These are phyloP conservation scores for Juglanconis sp. DNA, from an alignment of 2,329 filamentous ascomycete species.

Conservation along the genomic window DNA sequence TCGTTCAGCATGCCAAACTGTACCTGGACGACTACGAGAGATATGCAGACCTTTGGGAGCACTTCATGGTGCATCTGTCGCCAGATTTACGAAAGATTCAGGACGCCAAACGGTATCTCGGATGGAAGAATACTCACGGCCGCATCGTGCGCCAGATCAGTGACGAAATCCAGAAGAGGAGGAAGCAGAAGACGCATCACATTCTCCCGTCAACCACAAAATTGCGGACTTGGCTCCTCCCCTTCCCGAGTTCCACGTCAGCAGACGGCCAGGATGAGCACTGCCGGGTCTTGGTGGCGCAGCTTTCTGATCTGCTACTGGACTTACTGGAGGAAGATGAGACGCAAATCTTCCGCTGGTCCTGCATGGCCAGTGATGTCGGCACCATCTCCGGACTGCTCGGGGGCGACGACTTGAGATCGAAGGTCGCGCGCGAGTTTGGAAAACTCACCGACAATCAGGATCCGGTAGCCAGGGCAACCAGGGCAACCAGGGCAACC, in stretches of 20 bases:
- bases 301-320: neutral
- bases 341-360: neutral
- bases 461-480: neutral
- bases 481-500: neutral
- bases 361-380: neutral
- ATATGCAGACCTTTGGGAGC: neutral
- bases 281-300: neutral
- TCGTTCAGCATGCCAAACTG: neutral
- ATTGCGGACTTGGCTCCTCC: slow-evolving; percentile 3
- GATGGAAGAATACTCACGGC: neutral
- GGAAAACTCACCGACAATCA: neutral
- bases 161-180: neutral
- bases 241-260: neutral
- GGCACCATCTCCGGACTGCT: neutral
- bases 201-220: neutral
- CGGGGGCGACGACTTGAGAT: neutral
- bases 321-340: neutral
- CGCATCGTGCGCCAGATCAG: neutral
- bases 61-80: neutral
- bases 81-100: neutral
- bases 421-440: neutral
- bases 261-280: neutral
- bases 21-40: slow-evolving; percentile 6
- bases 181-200: neutral
- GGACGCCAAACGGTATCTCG: neutral